Evolutionary conservation across 1,139 yeast genomes (phyloP).

Genomic region (Diutina ranongensis): DNA sequence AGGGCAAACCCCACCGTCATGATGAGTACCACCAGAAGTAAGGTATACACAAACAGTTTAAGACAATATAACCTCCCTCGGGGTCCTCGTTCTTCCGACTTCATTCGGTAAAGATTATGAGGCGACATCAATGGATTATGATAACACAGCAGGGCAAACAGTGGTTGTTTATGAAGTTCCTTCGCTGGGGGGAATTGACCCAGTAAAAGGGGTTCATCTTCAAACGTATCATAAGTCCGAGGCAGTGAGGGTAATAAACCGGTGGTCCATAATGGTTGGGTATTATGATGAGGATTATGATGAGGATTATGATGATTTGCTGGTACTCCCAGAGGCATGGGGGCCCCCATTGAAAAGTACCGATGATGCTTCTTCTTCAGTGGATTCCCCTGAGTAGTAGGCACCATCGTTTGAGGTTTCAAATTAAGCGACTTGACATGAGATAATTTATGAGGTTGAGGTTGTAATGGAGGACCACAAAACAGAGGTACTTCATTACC

Average conservation of each 20-base stretch:
- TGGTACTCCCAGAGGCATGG: background rate
- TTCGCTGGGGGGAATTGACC: background rate
- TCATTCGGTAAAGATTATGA: constrained; percentile 1
- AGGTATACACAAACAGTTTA: constrained; percentile 45
- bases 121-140: background rate
- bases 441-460: constrained; percentile 25
- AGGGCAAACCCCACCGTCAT: constrained; percentile 61
- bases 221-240: background rate
- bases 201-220: background rate
- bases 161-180: background rate
- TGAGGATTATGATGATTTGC: background rate
- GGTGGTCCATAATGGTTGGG: background rate
- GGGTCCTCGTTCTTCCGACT: background rate
- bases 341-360: constrained; percentile 1
- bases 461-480: constrained; percentile 24
- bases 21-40: constrained; percentile 41
- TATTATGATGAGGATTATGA: background rate
- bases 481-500: constrained; percentile 8
- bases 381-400: background rate
- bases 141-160: constrained; percentile 5
- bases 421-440: constrained; percentile 34
- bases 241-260: constrained; percentile 1
- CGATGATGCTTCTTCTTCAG: background rate
- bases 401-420: background rate
- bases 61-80: constrained; percentile 22